Evolutionary conservation across 1,139 yeast genomes (phyloP).

Genomic region (Debaryomycetaceae sp.): DNA sequence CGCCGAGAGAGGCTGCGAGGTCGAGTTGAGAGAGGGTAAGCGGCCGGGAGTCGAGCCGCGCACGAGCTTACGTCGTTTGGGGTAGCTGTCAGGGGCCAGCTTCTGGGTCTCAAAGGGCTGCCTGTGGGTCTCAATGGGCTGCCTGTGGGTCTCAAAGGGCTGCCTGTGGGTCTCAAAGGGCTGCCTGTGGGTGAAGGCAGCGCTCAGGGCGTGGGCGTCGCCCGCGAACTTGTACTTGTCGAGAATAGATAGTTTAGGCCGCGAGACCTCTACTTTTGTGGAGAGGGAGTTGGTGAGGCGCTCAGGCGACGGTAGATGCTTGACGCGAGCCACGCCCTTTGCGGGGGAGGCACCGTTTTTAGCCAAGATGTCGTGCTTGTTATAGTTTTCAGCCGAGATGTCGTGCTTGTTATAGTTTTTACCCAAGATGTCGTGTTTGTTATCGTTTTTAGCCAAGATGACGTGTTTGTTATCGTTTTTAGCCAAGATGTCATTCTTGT

Average conservation of each 20-base stretch:
- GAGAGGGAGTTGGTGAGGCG: slow-evolving; percentile 15
- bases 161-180: slow-evolving; percentile 35
- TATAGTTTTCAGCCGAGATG: slow-evolving; percentile 12
- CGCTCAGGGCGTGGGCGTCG: slow-evolving; percentile 10
- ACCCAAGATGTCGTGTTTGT: slow-evolving; percentile 6
- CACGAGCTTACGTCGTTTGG: slow-evolving; percentile 27
- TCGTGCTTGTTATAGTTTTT: slow-evolving; percentile 4
- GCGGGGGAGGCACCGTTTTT: slow-evolving; percentile 25
- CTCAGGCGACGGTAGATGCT: slow-evolving; percentile 6
- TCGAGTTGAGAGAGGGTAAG: not conserved
- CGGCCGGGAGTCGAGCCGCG: slow-evolving; percentile 12
- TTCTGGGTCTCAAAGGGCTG: slow-evolving; percentile 1
- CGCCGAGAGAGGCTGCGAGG: slow-evolving; percentile 6
- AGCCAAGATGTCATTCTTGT: slow-evolving; percentile 4
- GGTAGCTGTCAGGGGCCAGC: slow-evolving; percentile 1
- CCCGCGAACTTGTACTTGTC: slow-evolving; percentile 32
- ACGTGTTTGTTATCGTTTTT: slow-evolving; percentile 6
- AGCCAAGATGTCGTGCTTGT: slow-evolving; percentile 18
- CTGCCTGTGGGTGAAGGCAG: slow-evolving; percentile 7
- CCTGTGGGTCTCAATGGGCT: slow-evolving; percentile 22
- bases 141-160: slow-evolving; percentile 22
- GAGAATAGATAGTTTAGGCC: slow-evolving; percentile 43
- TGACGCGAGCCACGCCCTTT: slow-evolving; percentile 23
- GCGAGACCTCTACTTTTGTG: slow-evolving; percentile 48
- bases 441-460: slow-evolving; percentile 8